Evolutionary conservation across 2,329 filamentous ascomycete genomes (phyloP).

Genomic region (Mycocentrospora acerina): DNA sequence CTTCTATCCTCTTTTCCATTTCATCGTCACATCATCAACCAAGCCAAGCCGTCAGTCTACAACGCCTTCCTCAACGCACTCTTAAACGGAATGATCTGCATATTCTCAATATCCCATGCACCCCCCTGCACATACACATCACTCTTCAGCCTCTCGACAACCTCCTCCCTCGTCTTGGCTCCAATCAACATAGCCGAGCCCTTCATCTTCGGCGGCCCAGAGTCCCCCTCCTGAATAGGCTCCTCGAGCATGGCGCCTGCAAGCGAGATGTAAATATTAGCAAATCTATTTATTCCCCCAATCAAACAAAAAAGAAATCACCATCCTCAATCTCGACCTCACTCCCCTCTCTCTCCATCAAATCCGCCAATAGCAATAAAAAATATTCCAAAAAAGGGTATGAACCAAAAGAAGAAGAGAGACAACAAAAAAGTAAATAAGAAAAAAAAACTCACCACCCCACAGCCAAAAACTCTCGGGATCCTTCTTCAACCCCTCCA

Average conservation of each 20-base stretch:
- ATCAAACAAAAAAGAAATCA: no score
- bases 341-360: no score
- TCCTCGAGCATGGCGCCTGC: conserved; percentile 41
- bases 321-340: no score
- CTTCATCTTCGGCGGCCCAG: conserved; percentile 64
- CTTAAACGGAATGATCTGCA: conserved; percentile 53
- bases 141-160: conserved; percentile 64
- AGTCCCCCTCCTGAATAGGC: conserved; percentile 59
- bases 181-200: conserved; percentile 70
- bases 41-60: conserved; percentile 16
- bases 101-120: conserved; percentile 71
- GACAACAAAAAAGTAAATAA: conserved; percentile 5
- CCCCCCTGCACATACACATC: conserved; percentile 72
- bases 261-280: background rate
- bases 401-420: background rate
- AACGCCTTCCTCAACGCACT: conserved; percentile 48
- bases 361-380: no score
- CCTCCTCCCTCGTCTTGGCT: conserved; percentile 69
- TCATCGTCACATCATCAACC: no score
- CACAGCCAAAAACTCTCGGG: conserved; percentile 36
- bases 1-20: no score
- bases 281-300: background rate
- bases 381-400: no score
- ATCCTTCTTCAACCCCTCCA: conserved; percentile 32
- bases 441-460: conserved; percentile 24